These are phyloP conservation scores for Asterionellopsis glacialis DNA, from an alignment of 108 stramenopile species.

Conservation along the genomic window DNA sequence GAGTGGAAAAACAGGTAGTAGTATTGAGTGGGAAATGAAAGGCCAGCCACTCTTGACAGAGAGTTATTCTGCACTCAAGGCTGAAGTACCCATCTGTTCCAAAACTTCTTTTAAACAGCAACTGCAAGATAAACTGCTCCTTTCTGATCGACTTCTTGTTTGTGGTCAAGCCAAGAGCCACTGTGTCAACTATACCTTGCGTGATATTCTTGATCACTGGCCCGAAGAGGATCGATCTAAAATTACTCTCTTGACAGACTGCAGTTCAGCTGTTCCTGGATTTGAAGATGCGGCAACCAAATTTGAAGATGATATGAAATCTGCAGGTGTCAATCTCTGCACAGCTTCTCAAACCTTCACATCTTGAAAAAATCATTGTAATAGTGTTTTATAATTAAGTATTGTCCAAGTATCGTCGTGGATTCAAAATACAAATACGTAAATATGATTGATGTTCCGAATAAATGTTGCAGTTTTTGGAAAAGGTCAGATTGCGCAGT, in stretches of 20 bases:
- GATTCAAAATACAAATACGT: too few relatives aligned
- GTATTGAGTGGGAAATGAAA: conserved; percentile 72
- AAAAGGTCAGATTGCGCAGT: too few relatives aligned
- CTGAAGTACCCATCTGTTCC: conserved; percentile 83
- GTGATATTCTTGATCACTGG: conserved; percentile 66
- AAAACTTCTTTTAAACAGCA: conserved; percentile 45
- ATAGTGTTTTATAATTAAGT: too few relatives aligned
- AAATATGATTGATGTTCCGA: too few relatives aligned
- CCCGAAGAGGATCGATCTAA: conserved; percentile 34
- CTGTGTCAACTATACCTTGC: conserved; percentile 88
- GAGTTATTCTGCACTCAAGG: conserved; percentile 78
- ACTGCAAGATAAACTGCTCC: conserved; percentile 28
- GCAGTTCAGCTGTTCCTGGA: conserved; percentile 75
- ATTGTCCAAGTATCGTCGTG: too few relatives aligned
- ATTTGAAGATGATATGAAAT: conserved; percentile 66
- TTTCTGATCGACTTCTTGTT: conserved; percentile 55
- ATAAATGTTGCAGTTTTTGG: too few relatives aligned
- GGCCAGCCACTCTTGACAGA: conserved; percentile 89
- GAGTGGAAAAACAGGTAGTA: conserved; percentile 49
- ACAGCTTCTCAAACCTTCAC: conserved; percentile 12
- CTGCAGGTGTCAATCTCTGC: conserved; percentile 35
- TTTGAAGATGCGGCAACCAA: conserved; percentile 68
- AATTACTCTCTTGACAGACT: conserved; percentile 72
- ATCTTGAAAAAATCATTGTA: too few relatives aligned
- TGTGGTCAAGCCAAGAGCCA: conserved; percentile 94